A percentile compares a stretch with the other conserved stretches of the same genome.
phyloP scores from a whole-genome alignment of 495 filamentous ascomycete genomes.

The Penicillium nucicola region DNA sequence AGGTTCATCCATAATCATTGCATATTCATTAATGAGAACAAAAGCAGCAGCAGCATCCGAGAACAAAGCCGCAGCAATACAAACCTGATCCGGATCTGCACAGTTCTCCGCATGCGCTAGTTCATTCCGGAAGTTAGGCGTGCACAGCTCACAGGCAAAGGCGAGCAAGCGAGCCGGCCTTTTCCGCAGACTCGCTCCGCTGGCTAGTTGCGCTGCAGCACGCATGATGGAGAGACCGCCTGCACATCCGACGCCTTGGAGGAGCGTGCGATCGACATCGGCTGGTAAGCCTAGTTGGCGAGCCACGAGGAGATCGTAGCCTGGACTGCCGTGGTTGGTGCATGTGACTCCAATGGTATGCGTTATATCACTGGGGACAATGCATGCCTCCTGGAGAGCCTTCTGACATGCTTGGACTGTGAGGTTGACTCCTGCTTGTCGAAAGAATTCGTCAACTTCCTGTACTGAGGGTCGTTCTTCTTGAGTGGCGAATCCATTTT shows the following conservation, averaged over 20 bases:
- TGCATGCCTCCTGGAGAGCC: slow-evolving; percentile 51
- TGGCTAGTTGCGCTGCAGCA: slow-evolving; percentile 58
- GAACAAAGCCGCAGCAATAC: slow-evolving; percentile 60
- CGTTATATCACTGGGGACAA: slow-evolving; percentile 51
- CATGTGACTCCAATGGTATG: slow-evolving; percentile 66
- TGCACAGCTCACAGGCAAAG: slow-evolving; percentile 60
- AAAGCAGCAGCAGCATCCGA: slow-evolving; percentile 60
- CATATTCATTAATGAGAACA: slow-evolving; percentile 52
- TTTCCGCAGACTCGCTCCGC: slow-evolving; percentile 50
- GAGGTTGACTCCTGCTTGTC: slow-evolving; percentile 55
- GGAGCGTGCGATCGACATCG: slow-evolving; percentile 53
- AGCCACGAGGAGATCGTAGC: slow-evolving; percentile 62
- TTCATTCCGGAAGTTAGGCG: slow-evolving; percentile 55
- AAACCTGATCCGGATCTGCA: slow-evolving; percentile 45
- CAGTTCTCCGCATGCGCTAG: slow-evolving; percentile 34
- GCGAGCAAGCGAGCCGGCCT: slow-evolving; percentile 36
- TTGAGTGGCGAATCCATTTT: slow-evolving; percentile 43
- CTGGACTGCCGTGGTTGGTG: slow-evolving; percentile 66
- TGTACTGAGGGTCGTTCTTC: slow-evolving; percentile 51
- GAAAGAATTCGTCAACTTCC: slow-evolving; percentile 52
- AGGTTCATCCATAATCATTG: slow-evolving; percentile 6
- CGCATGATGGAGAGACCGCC: slow-evolving; percentile 62
- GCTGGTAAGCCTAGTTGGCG: slow-evolving; percentile 48
- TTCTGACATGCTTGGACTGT: slow-evolving; percentile 55
- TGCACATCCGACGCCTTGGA: slow-evolving; percentile 63